Base-by-base conservation (phyloP, 352 stramenopile species). In the Blastocystis sp. region DNA sequence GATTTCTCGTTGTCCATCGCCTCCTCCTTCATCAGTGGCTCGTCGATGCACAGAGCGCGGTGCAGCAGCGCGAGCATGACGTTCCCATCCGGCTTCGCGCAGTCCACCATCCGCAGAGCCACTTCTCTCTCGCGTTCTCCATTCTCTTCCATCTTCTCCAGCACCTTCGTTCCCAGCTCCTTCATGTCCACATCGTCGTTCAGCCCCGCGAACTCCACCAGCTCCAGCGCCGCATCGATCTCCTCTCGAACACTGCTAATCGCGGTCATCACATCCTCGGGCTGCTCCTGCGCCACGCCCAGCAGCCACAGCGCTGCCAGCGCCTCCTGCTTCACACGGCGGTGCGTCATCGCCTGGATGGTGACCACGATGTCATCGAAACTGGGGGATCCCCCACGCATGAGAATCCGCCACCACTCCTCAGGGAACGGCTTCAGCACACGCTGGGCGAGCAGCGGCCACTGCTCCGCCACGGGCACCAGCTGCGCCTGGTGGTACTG, bases 21-120 rank as follows among this genome's bases (percentile, higher is more conserved):
- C 21, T 57, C 42, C 19, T 40, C 42, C 52, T 76, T 38, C 24
- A 60, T 76, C 14, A 48, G 21, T 17, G 11, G 40, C 52, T 76
- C 66, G 19, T 76, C 66, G 1, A 76, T 7, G 54, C 66, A 76
- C 7, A 76, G 21, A 2, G 40, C 66, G 52, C 54, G 66, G 21
- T 76, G 66, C 4, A 76, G n/a, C 42, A 76, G 21, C 42, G 66
- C 66, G 6, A 7, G 48, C 48, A 57, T 17, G 6, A 17, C 48
- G 6, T 17, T 17, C 48, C 14, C 6, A 14, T 57, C 48, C 48
- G 0, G 6, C 48, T 57, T 57, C 14, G 14, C 6, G 48, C 6
- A 14, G 6, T 7, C 6, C 6, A 57, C 14, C 48, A 57, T 57
- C 48, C 6, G 6, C 14, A 17, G 48, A 57, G 14, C 6, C 48